A percentile compares a stretch with the other conserved stretches of the same genome.
Evolutionary conservation across 2,329 filamentous ascomycete species (phyloP).

Genomic region (Cladosporium austrohemisphaericum): DNA sequence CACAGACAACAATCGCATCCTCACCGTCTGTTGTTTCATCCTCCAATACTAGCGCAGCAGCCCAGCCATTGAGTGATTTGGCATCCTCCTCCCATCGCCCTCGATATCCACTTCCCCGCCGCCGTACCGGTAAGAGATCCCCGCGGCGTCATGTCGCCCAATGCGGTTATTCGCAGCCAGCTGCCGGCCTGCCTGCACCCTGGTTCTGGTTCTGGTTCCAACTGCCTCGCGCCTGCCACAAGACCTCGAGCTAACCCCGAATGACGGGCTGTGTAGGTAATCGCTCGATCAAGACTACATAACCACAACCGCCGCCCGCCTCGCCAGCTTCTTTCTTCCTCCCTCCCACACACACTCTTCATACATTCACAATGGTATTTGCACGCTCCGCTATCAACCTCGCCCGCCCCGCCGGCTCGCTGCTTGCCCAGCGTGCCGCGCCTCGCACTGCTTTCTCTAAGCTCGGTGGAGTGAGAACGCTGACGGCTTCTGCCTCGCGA

Average conservation of each 20-base stretch:
- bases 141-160: slow-evolving; percentile 1
- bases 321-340: neutral
- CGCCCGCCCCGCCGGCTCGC: slow-evolving; percentile 51
- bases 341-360: slow-evolving; percentile 5
- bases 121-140: slow-evolving; percentile 12
- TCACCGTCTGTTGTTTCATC: too few relatives aligned
- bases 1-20: neutral
- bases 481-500: slow-evolving; percentile 62
- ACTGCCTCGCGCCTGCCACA: too few relatives aligned
- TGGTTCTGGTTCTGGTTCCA: too few relatives aligned
- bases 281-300: slow-evolving; percentile 9
- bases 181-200: slow-evolving; percentile 1
- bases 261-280: slow-evolving; percentile 13
- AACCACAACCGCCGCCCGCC: slow-evolving; percentile 7
- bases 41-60: too few relatives aligned
- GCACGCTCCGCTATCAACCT: slow-evolving; percentile 58
- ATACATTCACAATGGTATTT: slow-evolving; percentile 54
- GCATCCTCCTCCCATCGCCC: too few relatives aligned
- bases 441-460: slow-evolving; percentile 37
- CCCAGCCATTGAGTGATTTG: neutral
- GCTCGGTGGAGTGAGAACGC: slow-evolving; percentile 55
- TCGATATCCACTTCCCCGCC: slow-evolving; percentile 3
- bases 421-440: slow-evolving; percentile 43
- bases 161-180: slow-evolving; percentile 5
- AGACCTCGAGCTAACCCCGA: slow-evolving; percentile 10